A percentile compares a stretch with the other conserved stretches of the same genome.
phyloP scores from a whole-genome alignment of 2,329 filamentous ascomycete genomes.

The Tolypocladium tundrense region DNA sequence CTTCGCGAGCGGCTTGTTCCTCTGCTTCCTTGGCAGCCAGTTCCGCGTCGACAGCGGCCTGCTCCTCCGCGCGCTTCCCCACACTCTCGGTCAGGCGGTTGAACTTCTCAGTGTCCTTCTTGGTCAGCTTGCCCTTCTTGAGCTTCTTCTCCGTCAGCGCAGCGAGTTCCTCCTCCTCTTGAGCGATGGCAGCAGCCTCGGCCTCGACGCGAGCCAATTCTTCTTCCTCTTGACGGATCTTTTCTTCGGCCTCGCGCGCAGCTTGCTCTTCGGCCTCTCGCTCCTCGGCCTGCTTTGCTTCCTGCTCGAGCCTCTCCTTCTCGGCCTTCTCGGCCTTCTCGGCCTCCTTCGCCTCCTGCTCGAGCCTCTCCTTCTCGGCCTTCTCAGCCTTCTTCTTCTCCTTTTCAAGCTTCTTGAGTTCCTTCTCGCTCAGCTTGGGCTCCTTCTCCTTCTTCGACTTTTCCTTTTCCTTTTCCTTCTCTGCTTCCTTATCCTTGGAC shows the following conservation, averaged over 20 bases:
- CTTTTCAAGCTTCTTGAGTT: constrained; percentile 40
- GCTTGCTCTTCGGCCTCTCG: constrained; percentile 20
- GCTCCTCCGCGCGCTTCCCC: constrained; percentile 22
- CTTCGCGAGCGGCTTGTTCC: constrained; percentile 26
- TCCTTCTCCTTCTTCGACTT: constrained; percentile 23
- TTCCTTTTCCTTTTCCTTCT: constrained; percentile 25
- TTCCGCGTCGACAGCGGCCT: constrained; percentile 16
- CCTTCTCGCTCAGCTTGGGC: constrained; percentile 37
- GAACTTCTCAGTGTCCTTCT: constrained; percentile 35
- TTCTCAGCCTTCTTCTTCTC: constrained; percentile 32
- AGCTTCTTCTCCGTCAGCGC: constrained; percentile 36
- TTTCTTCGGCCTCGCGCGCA: constrained; percentile 16
- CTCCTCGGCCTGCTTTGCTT: constrained; percentile 14
- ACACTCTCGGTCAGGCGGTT: constrained; percentile 24
- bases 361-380: constrained; percentile 23
- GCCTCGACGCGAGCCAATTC: constrained; percentile 13
- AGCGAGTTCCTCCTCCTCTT: constrained; percentile 28
- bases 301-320: constrained; percentile 18
- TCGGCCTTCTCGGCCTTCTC: constrained; percentile 29
- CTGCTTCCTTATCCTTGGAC: constrained; percentile 26
- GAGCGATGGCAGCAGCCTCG: constrained; percentile 11
- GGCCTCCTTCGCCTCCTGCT: constrained; percentile 8
- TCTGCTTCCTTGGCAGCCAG: constrained; percentile 23
- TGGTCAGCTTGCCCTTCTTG: constrained; percentile 34
- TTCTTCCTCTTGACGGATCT: constrained; percentile 16